Evolutionary conservation across 192 early-diverging fungal genomes (phyloP), one percentile per base, ranked within the genome.

Genomic region (Physocladia obscura): DNA sequence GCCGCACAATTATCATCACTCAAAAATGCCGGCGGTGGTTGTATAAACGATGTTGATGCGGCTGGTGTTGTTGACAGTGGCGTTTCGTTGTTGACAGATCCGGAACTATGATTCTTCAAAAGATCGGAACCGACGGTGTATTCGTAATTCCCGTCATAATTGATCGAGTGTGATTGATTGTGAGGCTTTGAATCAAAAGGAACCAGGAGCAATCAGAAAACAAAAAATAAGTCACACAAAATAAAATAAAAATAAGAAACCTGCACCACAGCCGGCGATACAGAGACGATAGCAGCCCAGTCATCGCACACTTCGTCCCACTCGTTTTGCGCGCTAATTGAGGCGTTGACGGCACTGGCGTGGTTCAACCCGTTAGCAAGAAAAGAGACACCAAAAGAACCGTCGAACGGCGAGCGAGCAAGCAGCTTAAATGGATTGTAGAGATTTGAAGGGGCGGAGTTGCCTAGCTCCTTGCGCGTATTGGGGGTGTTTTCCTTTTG

Each of bases 1-100:
- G 77, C 73, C 0, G 83, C 79, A 61, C 84, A 86, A 48, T 76
- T 68, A 48, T 86, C 84, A 34, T 86, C 78, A 57, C 68, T 82
- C 26, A 31, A 21, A 13, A 47, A 44, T 6, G 40, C 13, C 19
- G n/a, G 61, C 24, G 30, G n/a, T 17, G 13, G 38, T 44, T 44
- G 40, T 13, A n/a, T 44, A 44, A 44, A 62, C 15, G 38, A 21
- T 24, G 40, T 15, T 19, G 38, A n/a, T 48, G 39, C 40, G 35
- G 30, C n/a, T 29, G 17, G 57, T 17, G 52, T 11, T 11, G 26
- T 13, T 26, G 52, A 27, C 19, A 36, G 35, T 17, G 37, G 35
- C 3, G 57, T 44, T 8, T 44, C 40, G 40, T 44, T 44, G 40
- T 13, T n/a, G n/a, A n/a, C n/a, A n/a, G n/a, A n/a, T n/a, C n/a